These are phyloP conservation scores for Hyphopichia buzzinii DNA, from an alignment of 1,139 yeast genomes.

Conservation along the genomic window DNA sequence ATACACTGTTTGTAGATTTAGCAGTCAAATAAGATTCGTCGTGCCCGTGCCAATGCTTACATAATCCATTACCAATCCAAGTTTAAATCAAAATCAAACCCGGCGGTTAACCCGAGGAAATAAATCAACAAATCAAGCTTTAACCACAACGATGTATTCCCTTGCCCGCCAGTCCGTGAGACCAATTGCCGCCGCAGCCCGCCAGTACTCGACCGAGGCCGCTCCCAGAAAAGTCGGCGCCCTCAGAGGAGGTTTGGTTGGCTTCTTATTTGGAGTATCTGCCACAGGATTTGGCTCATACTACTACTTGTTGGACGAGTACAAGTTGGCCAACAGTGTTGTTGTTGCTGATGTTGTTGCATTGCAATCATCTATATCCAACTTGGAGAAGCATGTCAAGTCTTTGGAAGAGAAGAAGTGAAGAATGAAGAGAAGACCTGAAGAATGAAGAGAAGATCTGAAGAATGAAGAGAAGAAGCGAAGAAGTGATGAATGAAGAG, in stretches of 20 bases:
- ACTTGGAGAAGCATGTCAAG: conserved; percentile 65
- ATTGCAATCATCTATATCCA: conserved; percentile 64
- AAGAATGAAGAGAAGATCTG: conserved; percentile 9
- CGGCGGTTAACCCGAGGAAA: no score
- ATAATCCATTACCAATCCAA: no score
- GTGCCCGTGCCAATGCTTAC: no score
- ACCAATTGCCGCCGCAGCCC: conserved; percentile 14
- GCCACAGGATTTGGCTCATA: conserved; percentile 74
- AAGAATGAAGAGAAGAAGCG: conserved; percentile 9
- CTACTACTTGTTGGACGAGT: conserved; percentile 75
- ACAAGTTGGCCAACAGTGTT: conserved; percentile 68
- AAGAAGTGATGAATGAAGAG: no score
- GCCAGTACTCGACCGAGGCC: conserved; percentile 33
- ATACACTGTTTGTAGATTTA: no score
- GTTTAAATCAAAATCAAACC: no score
- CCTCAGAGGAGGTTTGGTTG: conserved; percentile 67
- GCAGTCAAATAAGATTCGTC: no score
- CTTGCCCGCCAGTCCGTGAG: conserved; percentile 20
- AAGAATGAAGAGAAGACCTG: conserved; percentile 9
- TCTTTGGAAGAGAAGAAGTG: conserved; percentile 46
- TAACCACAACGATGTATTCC: conserved; percentile 11
- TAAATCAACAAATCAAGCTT: neutral
- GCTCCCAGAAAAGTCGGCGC: conserved; percentile 48
- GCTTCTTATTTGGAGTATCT: conserved; percentile 76
- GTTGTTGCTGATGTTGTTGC: conserved; percentile 73